Percentiles rank a stretch among this genome's conserved stretches.
Conservation (phyloP, 257 asterid species). For the Nicotiana obtusifolia region DNA sequence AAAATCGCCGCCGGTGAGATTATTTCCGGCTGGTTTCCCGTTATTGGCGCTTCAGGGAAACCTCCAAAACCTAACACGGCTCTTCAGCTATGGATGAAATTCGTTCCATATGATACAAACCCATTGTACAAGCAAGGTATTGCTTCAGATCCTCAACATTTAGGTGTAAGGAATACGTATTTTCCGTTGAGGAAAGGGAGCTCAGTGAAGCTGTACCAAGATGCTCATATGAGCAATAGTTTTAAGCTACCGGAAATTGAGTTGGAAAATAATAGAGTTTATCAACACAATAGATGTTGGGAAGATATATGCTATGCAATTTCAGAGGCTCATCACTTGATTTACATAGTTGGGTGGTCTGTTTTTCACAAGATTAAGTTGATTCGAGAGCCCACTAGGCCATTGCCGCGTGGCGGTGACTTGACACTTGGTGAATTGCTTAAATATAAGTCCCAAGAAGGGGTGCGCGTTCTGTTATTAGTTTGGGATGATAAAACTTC, state of each 20-base stretch:
- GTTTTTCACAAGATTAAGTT: slow-evolving; percentile 66
- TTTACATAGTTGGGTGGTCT: slow-evolving; percentile 92
- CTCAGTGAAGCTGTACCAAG: slow-evolving; percentile 72
- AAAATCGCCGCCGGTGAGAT: slow-evolving; percentile 41
- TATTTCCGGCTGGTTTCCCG: slow-evolving; percentile 45
- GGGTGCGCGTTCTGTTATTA: slow-evolving; percentile 82
- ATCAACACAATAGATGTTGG: slow-evolving; percentile 59
- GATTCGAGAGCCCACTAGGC: slow-evolving; percentile 65
- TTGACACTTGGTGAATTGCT: slow-evolving; percentile 81
- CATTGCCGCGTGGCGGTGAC: slow-evolving; percentile 82
- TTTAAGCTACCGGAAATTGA: slow-evolving; percentile 40
- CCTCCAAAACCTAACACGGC: slow-evolving; percentile 54
- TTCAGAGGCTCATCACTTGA: slow-evolving; percentile 81
- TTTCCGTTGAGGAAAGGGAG: slow-evolving; percentile 78
- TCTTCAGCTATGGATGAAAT: slow-evolving; percentile 45
- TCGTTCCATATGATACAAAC: slow-evolving; percentile 44
- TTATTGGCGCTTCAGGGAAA: slow-evolving; percentile 36
- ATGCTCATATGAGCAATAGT: slow-evolving; percentile 54
- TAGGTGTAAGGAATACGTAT: slow-evolving; percentile 58
- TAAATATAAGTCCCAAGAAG: slow-evolving; percentile 91
- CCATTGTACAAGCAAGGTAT: slow-evolving; percentile 57
- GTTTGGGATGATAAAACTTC: slow-evolving; percentile 97
- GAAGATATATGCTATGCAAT: slow-evolving; percentile 84
- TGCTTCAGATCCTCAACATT: slow-evolving; percentile 52
- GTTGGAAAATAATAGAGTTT: slow-evolving; percentile 46